Base-by-base conservation (phyloP, 2,329 filamentous ascomycete species). In the Ophiocordyceps camponoti-rufipedis region DNA sequence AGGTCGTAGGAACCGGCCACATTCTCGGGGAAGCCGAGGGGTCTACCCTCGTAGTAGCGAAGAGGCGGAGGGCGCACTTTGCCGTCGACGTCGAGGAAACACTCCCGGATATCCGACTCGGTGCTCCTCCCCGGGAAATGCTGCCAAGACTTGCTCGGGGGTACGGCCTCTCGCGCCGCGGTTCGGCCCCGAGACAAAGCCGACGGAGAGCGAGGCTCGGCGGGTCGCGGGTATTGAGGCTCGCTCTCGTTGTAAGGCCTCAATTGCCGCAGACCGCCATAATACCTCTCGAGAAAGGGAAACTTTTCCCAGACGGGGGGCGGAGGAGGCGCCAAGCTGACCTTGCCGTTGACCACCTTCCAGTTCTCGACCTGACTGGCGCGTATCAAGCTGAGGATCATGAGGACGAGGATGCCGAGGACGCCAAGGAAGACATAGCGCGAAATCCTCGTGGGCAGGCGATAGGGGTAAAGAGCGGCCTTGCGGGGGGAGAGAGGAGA, bases 1-100 rank as follows among this genome's bases (percentile, higher is more conserved):
- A 89, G 61, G 10, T 87, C 78, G 55, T 94, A 88, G 0, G 86
- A 94, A n/a, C 91, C 91, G 56, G 89, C 74, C 2, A 85, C 75
- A 48, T 86, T 75, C 43, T 91, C 77, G 0, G 91, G 91, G 59
- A 94, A 93, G 1, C 88, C 89, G 48, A 75, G 71, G 0, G 87
- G 83, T 2, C 91, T 74, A 3, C 89, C 89, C 11, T 80, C 68
- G 53, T 84, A 88, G 52, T 81, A 82, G 18, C 78, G 78, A 41
- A 94, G 65, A 5, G 71, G 62, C 1, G 89, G 89, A 3, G 89
- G 67, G 32, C 70, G 69, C 44, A 86, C 58, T 5, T 70, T 81
- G 33, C 75, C 72, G 31, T 78, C 69, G 19, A 64, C 65, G 58
- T 95, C 83, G 42, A 95, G 58, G 57, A 82, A 95, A 61, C 89